These are phyloP conservation scores for Yarrowia divulgata DNA, from an alignment of 805 yeast genomes.

Conservation along the genomic window DNA sequence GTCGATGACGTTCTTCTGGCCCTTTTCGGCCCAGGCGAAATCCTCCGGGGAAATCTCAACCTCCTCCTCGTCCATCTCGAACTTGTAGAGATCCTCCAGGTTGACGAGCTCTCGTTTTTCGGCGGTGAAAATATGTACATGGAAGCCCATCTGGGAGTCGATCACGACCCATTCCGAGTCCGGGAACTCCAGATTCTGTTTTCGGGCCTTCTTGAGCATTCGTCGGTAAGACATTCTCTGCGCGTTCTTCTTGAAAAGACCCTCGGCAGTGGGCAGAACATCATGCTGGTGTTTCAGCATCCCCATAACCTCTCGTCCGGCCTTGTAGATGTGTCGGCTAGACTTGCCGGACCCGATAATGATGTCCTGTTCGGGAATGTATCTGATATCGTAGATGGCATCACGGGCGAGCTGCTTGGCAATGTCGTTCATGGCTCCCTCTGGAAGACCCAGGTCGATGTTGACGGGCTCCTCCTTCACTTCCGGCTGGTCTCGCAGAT, in stretches of 20 bases:
- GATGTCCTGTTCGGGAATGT: conserved; percentile 57
- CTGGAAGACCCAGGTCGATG: conserved; percentile 58
- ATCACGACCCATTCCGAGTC: conserved; percentile 83
- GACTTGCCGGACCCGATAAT: conserved; percentile 79
- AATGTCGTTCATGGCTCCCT: conserved; percentile 72
- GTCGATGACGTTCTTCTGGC: conserved; percentile 9
- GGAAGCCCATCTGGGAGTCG: conserved; percentile 67
- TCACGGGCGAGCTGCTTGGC: conserved; percentile 67
- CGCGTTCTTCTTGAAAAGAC: conserved; percentile 66
- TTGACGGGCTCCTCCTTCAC: conserved; percentile 52
- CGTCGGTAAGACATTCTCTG: conserved; percentile 61
- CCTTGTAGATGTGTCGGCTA: conserved; percentile 74
- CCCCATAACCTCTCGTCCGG: conserved; percentile 64
- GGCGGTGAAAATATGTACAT: conserved; percentile 74
- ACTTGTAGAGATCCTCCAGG: conserved; percentile 61
- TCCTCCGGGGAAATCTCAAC: conserved; percentile 24
- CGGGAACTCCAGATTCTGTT: conserved; percentile 51
- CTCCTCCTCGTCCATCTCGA: conserved; percentile 37
- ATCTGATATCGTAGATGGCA: conserved; percentile 51
- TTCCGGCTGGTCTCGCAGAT: conserved; percentile 42
- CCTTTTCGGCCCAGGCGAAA: conserved; percentile 24
- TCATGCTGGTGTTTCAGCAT: conserved; percentile 62
- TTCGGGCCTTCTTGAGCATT: conserved; percentile 59
- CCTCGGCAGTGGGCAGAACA: conserved; percentile 67
- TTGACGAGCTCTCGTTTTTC: conserved; percentile 72